These are phyloP conservation scores for Scedosporium aurantiacum DNA, from an alignment of 2,329 filamentous ascomycete genomes.

Conservation along the genomic window DNA sequence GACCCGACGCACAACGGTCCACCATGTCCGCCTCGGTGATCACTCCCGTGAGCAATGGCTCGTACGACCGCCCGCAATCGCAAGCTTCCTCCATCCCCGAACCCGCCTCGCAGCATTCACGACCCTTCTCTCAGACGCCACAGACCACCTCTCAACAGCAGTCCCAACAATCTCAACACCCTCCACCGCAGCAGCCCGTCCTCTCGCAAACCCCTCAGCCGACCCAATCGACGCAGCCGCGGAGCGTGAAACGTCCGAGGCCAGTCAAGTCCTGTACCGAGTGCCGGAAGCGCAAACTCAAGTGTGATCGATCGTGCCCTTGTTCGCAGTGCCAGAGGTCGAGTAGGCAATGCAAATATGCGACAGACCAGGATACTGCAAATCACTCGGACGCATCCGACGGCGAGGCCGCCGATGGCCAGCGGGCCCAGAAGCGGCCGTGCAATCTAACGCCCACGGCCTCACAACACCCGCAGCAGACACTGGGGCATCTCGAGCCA, in stretches of 20 bases:
- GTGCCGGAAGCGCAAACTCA: slow-evolving; percentile 45
- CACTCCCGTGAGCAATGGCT: slow-evolving; percentile 4
- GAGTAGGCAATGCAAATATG: slow-evolving; percentile 41
- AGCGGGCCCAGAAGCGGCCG: slow-evolving; percentile 27
- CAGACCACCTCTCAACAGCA: neutral
- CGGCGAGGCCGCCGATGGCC: slow-evolving; percentile 20
- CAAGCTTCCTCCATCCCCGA: neutral
- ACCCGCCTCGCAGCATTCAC: neutral
- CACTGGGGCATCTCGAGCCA: neutral
- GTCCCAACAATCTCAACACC: slow-evolving; percentile 3
- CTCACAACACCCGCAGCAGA: neutral
- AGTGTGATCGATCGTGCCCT: slow-evolving; percentile 43
- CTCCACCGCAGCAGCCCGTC: slow-evolving; percentile 1
- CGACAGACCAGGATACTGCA: slow-evolving; percentile 34
- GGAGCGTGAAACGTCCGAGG: slow-evolving; percentile 41
- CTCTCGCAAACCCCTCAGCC: slow-evolving; percentile 1
- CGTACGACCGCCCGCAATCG: slow-evolving; percentile 5
- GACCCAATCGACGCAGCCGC: slow-evolving; percentile 16
- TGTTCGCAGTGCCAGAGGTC: slow-evolving; percentile 49
- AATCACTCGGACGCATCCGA: slow-evolving; percentile 41
- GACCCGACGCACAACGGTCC: neutral
- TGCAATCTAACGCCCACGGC: neutral
- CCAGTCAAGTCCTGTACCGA: slow-evolving; percentile 47
- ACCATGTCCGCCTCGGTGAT: slow-evolving; percentile 4
- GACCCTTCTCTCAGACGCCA: slow-evolving; percentile 1